Evolutionary conservation across 148 eudicot genomes (phyloP).

Genomic region (Nepenthes gracilis): DNA sequence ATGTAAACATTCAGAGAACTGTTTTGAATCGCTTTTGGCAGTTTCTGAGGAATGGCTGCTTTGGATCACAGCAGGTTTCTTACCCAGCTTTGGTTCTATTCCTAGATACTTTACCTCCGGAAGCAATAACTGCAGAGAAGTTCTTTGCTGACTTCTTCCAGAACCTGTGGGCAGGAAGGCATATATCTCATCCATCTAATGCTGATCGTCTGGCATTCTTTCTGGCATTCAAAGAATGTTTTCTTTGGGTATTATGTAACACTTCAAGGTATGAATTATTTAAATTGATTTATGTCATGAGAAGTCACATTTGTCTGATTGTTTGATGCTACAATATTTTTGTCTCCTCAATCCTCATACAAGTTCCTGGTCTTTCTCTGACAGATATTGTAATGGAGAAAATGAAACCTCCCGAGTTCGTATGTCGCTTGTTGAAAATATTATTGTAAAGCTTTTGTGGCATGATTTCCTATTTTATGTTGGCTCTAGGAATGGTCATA

Average conservation of each 20-base stretch:
- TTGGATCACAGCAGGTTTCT: conserved; percentile 90
- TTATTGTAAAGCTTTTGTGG: conserved; percentile 68
- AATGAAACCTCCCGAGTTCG: conserved; percentile 33
- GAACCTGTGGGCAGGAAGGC: conserved; percentile 77
- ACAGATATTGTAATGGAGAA: conserved; percentile 53
- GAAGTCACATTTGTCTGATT: not conserved
- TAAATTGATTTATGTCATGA: not conserved
- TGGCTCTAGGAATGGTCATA: conserved; percentile 22
- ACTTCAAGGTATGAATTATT: conserved; percentile 48
- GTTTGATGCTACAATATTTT: conserved; percentile 3
- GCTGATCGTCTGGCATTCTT: conserved; percentile 59
- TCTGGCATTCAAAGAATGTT: conserved; percentile 65
- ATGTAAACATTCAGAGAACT: conserved; percentile 54
- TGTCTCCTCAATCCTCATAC: not conserved
- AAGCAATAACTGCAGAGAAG: conserved; percentile 31
- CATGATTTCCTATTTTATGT: conserved; percentile 34
- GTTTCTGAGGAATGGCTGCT: conserved; percentile 82
- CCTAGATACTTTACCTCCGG: conserved; percentile 60
- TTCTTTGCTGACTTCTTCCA: conserved; percentile 70
- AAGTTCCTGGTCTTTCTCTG: conserved; percentile 4
- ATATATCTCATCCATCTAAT: conserved; percentile 34
- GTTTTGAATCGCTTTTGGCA: conserved; percentile 55
- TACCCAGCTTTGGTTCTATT: conserved; percentile 76
- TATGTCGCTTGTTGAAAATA: conserved; percentile 40
- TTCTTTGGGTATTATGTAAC: conserved; percentile 54